Evolutionary conservation across 2,329 filamentous ascomycete species (phyloP), one percentile per base, ranked within the genome.

Genomic region (Didymella keratinophila): DNA sequence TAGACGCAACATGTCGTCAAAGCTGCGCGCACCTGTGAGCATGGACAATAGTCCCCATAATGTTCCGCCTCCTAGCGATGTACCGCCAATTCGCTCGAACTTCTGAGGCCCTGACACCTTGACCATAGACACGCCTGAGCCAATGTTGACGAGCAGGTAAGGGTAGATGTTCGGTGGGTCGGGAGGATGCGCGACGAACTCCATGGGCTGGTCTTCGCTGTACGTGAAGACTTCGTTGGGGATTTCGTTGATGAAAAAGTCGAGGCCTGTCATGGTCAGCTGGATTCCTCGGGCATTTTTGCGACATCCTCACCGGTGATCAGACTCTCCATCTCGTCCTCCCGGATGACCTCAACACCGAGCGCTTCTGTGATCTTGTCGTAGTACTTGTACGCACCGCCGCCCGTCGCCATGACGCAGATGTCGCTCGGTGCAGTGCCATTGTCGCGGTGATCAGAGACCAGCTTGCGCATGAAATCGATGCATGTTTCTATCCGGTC

Each of bases 231-330:
- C 94, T 79, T 99, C 95, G 67, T 90, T 88, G 20, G 95, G 95
- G 59, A 99, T 98, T 76, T 98, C 93, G 65, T 92, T 96, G 73
- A 98, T 98, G 83, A 99, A 98, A 81, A 98, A 99, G 76, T 99
- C 95, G 42, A 99, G 87, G 12, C 94, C 93, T 92, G 68, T 30
- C 12, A 9, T 18, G 16, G 47, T 55, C 8, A 48, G 43, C 18
- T 3, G 9, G 20, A 20, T n/a, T 27, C 4, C 4, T 14, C n/a
- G n/a, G n/a, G n/a, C n/a, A n/a, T n/a, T 12, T 42, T 12, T 23
- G 18, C 23, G 18, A 11, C 21, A 8, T 37, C 65, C 82, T 64
- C 77, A 93, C 91, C 93, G 71, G 95, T 95, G 64, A 99, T 99
- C 58, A 99, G 81, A 74, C 95, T 99, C 77, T 97, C 93, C 95